These are phyloP conservation scores for Aureococcus anophagefferens DNA, from an alignment of 108 stramenopile genomes.

Conservation along the genomic window DNA sequence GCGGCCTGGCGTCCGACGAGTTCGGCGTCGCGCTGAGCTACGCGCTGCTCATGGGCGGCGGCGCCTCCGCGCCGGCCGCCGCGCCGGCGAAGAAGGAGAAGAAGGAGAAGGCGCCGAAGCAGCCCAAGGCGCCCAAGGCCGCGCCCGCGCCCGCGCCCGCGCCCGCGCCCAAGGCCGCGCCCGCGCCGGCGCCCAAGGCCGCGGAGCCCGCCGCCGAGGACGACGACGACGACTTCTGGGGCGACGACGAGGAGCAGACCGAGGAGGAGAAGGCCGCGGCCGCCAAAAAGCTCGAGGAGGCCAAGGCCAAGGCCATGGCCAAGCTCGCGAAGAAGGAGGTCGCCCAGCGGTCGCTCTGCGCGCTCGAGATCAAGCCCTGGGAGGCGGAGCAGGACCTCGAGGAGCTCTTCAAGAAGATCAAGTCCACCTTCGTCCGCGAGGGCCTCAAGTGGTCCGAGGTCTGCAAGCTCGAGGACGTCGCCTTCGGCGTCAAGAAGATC, in stretches of 20 bases:
- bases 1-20: background rate
- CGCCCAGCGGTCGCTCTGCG: constrained; percentile 40
- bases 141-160: background rate
- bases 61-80: background rate
- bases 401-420: constrained; percentile 47
- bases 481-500: constrained; percentile 52
- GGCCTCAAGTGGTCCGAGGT: constrained; percentile 49
- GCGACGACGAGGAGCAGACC: background rate
- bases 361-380: constrained; percentile 52
- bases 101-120: background rate
- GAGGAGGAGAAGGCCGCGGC: background rate
- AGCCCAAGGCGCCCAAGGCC: background rate
- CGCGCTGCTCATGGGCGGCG: background rate
- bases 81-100: background rate
- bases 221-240: background rate
- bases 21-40: background rate
- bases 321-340: constrained; percentile 29
- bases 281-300: background rate
- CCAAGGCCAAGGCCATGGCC: constrained; percentile 30
- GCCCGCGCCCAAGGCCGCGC: background rate
- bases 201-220: background rate
- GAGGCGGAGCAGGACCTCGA: constrained; percentile 45
- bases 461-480: constrained; percentile 40
- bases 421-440: constrained; percentile 14
- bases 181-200: background rate